Evolutionary conservation across 768 basidiomycete species (phyloP), one percentile per base, ranked within the genome.

Genomic region (Cystobasidiopsis lactophilus): DNA sequence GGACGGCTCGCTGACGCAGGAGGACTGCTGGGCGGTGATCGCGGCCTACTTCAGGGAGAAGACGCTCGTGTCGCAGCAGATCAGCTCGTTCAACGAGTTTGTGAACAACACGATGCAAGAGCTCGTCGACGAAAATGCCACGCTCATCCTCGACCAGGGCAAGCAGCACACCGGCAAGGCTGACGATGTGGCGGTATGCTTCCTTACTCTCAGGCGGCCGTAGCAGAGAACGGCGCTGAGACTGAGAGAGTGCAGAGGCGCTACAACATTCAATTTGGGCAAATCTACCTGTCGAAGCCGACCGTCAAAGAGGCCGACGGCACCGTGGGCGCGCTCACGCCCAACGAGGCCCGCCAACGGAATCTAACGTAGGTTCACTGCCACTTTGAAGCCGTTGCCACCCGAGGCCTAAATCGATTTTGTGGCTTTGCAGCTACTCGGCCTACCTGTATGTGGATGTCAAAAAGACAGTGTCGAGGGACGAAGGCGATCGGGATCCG

Each of bases 91-190:
- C 68, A 88, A 98, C 66, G 91, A 96, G 69, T 98, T 96, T 63
- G 85, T 98, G 31, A 86, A 95, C 65, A 95, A 95, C 61, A 95
- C 88, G 14, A 93, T 98, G 88, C 91, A 96, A 68, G 93, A 96
- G 66, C 74, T 98, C 24, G 89, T 98, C 21, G 93, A 95, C 66
- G 93, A 98, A 69, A 85, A 85, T 58, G 70, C 80, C n/a, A 85
- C 85, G 62, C 77, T 98, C 63, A 88, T 91, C 58, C 72, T 98
- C 45, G 91, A 96, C 69, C 93, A 96, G 68, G 82, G 82, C 49
- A 81, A 85, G 66, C 93, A 98, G 68, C 86, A 93, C 66, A 82
- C 88, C 9, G 91, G 91, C 4, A 80, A 82, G 58, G 77, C 80
- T 40, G 68, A 61, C n/a, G 69, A 69, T 55, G 63, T 66, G 50